phyloP scores from a whole-genome alignment of 2,329 filamentous ascomycete genomes.

The Beauveria brongniartii region DNA sequence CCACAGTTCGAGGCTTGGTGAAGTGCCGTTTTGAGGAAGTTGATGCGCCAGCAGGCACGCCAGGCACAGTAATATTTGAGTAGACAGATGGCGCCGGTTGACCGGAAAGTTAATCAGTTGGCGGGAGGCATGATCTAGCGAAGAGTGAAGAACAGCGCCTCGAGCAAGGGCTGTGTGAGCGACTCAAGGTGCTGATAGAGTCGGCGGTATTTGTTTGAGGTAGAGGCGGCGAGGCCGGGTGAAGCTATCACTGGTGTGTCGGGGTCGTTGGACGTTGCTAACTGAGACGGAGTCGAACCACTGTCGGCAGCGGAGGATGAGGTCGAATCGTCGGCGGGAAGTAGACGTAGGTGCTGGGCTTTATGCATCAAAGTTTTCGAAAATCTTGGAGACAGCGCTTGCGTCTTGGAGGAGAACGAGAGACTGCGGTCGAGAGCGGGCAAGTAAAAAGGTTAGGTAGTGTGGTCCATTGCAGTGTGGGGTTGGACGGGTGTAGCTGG shows the following conservation, averaged over 20 bases:
- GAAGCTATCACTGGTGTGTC: conserved; percentile 3
- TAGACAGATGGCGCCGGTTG: neutral
- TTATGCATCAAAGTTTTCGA: neutral
- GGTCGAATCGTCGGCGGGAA: neutral
- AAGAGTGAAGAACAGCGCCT: neutral
- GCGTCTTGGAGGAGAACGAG: neutral
- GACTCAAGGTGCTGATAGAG: neutral
- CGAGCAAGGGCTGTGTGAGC: neutral
- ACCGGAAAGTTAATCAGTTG: conserved; percentile 1
- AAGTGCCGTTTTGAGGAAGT: neutral
- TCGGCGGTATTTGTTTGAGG: neutral
- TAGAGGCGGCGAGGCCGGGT: neutral
- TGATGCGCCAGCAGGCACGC: neutral
- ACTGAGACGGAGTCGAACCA: neutral
- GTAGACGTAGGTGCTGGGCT: neutral
- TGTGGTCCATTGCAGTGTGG: neutral
- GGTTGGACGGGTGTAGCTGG: neutral
- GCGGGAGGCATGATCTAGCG: conserved; percentile 1
- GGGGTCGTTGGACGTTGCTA: neutral
- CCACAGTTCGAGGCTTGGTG: neutral
- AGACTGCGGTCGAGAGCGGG: neutral
- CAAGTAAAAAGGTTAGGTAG: neutral
- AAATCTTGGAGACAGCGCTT: neutral
- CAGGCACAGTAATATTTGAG: neutral
- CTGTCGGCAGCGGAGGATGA: neutral